Percentiles rank a stretch among this genome's conserved stretches.
These are phyloP conservation scores for Dactylellina drechsleri DNA, from an alignment of 2,329 filamentous ascomycete genomes.

Conservation along the genomic window DNA sequence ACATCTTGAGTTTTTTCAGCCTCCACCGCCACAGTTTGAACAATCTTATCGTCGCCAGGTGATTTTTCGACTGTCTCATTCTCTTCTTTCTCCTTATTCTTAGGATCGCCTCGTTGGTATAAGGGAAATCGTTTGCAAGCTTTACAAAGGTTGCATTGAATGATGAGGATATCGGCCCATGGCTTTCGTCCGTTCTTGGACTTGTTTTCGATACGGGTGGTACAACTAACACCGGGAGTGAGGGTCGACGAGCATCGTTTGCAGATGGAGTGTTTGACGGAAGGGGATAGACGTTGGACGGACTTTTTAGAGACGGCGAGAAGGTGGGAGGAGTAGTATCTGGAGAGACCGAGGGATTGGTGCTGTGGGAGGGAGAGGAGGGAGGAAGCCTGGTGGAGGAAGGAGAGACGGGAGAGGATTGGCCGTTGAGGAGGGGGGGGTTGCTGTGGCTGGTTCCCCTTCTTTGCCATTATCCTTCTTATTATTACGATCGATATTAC, in stretches of 20 bases:
- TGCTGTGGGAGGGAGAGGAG: constrained; percentile 19
- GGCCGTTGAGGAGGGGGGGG: constrained; percentile 35
- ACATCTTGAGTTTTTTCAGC: background rate
- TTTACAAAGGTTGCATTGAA: constrained; percentile 29
- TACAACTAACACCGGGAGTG: constrained; percentile 33
- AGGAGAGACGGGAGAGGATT: constrained; percentile 43
- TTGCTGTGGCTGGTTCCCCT: background rate
- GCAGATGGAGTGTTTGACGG: constrained; percentile 39
- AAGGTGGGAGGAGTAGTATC: constrained; percentile 45
- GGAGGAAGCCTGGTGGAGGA: constrained; percentile 43
- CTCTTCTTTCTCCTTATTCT: background rate
- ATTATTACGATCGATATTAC: background rate
- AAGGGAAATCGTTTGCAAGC: constrained; percentile 31
- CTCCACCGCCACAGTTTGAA: background rate
- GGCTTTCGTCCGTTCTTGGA: constrained; percentile 34
- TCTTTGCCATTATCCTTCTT: constrained; percentile 18
- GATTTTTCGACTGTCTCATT: background rate
- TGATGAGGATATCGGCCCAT: constrained; percentile 39
- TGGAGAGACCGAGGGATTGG: constrained; percentile 27
- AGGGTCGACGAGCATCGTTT: constrained; percentile 40
- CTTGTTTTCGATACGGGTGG: constrained; percentile 36
- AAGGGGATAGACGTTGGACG: constrained; percentile 36
- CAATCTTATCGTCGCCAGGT: background rate
- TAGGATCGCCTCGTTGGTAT: constrained; percentile 11
- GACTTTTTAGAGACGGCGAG: constrained; percentile 48